Conservation (phyloP, 2,329 filamentous ascomycete genomes). For the Microsporum canis region DNA sequence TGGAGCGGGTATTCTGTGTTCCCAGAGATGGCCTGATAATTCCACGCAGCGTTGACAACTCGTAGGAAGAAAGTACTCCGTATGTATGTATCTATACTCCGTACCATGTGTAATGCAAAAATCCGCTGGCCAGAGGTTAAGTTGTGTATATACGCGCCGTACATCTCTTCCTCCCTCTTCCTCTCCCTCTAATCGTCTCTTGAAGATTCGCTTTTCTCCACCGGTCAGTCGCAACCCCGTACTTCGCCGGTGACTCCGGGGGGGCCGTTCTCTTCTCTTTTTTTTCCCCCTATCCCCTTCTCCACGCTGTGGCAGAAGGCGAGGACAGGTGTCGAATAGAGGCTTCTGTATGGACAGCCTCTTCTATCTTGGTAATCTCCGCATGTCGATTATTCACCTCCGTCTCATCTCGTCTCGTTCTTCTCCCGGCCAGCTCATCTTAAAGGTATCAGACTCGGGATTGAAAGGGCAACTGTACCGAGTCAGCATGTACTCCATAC, state of each 20-base stretch:
- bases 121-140: neutral
- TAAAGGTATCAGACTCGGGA: neutral
- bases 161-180: neutral
- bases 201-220: slow-evolving; percentile 3
- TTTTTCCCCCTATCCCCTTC: neutral
- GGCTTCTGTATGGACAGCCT: neutral
- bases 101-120: neutral
- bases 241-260: neutral
- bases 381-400: neutral
- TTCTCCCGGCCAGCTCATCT: neutral
- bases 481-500: neutral
- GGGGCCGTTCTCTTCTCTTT: neutral
- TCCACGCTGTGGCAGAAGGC: neutral
- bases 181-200: neutral
- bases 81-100: neutral
- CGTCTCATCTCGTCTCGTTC: neutral
- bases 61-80: neutral
- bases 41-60: neutral
- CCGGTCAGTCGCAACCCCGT: neutral
- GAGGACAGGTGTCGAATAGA: neutral
- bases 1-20: slow-evolving; percentile 2
- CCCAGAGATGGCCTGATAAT: neutral
- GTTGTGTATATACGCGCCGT: neutral
- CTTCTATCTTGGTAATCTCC: neutral
- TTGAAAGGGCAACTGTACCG: neutral